phyloP scores from a whole-genome alignment of 2,329 filamentous ascomycete genomes.

The Colletotrichum tropicicola region DNA sequence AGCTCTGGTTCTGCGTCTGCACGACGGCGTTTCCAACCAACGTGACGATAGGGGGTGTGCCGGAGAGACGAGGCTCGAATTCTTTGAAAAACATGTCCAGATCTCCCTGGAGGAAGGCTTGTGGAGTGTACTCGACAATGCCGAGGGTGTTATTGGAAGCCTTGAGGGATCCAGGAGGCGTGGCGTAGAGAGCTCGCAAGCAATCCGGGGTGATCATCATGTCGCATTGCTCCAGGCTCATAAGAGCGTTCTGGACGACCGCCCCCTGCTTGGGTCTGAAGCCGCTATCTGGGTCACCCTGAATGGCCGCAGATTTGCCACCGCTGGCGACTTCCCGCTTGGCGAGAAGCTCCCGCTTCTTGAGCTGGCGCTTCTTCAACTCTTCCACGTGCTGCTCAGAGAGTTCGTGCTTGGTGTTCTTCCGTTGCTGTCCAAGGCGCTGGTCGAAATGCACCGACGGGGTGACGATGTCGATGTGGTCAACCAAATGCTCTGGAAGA shows the following conservation, averaged over 20 bases:
- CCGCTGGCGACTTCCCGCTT: constrained; percentile 25
- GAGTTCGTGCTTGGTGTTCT: constrained; percentile 34
- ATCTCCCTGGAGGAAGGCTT: constrained; percentile 60
- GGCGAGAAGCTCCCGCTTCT: constrained; percentile 17
- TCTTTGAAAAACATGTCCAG: constrained; percentile 57
- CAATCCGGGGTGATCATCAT: constrained; percentile 66
- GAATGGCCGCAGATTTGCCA: constrained; percentile 35
- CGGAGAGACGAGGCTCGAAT: constrained; percentile 51
- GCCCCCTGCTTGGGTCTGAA: constrained; percentile 42
- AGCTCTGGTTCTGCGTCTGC: constrained; percentile 41
- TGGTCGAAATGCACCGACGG: constrained; percentile 50
- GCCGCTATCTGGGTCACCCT: constrained; percentile 36
- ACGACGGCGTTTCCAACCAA: constrained; percentile 57
- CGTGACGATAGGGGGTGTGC: constrained; percentile 52
- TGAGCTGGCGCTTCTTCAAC: constrained; percentile 35
- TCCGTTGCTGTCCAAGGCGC: constrained; percentile 37
- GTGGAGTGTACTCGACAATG: constrained; percentile 60
- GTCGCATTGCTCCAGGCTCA: constrained; percentile 53
- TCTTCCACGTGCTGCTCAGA: constrained; percentile 34
- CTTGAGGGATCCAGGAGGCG: constrained; percentile 46
- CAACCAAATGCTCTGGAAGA: constrained; percentile 44
- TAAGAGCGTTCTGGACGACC: constrained; percentile 39
- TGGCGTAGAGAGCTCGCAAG: constrained; percentile 57
- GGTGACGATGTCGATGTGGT: constrained; percentile 52
- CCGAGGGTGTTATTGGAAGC: constrained; percentile 55